These are phyloP conservation scores for Phytophthora megakarya DNA, from an alignment of 352 stramenopile genomes.

Conservation along the genomic window DNA sequence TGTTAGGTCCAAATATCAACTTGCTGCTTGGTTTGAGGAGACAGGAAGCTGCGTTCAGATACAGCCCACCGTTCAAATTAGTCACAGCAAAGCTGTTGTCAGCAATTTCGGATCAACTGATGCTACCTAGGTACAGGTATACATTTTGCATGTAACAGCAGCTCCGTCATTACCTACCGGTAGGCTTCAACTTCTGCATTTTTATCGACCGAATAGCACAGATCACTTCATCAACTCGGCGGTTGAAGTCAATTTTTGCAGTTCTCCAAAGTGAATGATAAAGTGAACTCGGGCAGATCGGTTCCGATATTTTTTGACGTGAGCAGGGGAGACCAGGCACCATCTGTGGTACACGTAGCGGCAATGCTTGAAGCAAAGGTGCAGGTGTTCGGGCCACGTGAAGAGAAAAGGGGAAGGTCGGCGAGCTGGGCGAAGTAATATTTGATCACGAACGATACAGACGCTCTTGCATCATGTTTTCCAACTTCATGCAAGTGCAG, in stretches of 20 bases:
- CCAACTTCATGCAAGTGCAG: too few relatives aligned
- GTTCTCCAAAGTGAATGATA: neutral
- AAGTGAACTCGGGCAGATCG: slow-evolving; percentile 2
- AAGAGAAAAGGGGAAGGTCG: slow-evolving; percentile 24
- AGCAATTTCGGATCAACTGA: too few relatives aligned
- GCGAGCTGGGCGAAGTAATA: slow-evolving; percentile 11
- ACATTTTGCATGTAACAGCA: too few relatives aligned
- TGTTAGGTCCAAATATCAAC: neutral
- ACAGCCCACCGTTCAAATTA: too few relatives aligned
- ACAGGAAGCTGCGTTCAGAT: neutral
- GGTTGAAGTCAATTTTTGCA: slow-evolving; percentile 13
- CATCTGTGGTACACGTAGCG: slow-evolving; percentile 1
- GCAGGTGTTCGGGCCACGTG: slow-evolving; percentile 5
- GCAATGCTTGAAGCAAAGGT: slow-evolving; percentile 18
- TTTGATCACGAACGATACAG: slow-evolving; percentile 21
- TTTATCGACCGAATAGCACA: too few relatives aligned
- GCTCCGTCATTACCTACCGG: too few relatives aligned
- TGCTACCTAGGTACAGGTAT: too few relatives aligned
- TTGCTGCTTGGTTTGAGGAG: neutral
- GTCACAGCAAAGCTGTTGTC: too few relatives aligned
- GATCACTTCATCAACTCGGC: neutral
- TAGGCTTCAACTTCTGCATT: neutral
- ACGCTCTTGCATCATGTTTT: neutral
- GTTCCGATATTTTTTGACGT: slow-evolving; percentile 23
- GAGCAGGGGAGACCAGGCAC: slow-evolving; percentile 7